Evolutionary conservation across 2,329 filamentous ascomycete species (phyloP).

Genomic region (Exutisphaerella laricina): DNA sequence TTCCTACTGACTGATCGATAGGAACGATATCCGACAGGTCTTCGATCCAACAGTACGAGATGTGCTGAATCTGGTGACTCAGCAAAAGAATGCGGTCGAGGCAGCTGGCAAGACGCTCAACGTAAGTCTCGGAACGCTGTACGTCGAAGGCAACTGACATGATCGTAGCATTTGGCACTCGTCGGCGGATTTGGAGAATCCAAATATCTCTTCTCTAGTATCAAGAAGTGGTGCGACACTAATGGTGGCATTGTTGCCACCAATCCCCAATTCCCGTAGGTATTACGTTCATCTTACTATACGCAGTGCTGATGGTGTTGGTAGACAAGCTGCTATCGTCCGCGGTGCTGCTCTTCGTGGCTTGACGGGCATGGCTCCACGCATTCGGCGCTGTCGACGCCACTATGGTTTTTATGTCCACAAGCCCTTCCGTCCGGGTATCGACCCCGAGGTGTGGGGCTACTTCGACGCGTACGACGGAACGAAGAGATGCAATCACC

Average conservation of each 20-base stretch:
- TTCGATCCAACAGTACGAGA: background rate
- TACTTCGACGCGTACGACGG: background rate
- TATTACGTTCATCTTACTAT: too few relatives aligned
- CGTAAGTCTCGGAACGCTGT: background rate
- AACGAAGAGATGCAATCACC: background rate
- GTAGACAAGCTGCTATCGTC: constrained; percentile 15
- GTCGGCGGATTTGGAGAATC: constrained; percentile 17
- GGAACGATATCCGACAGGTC: background rate
- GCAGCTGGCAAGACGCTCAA: background rate
- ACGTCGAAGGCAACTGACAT: background rate
- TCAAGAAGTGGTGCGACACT: constrained; percentile 8
- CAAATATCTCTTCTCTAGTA: constrained; percentile 5
- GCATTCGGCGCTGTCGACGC: constrained; percentile 10
- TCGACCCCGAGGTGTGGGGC: constrained; percentile 6
- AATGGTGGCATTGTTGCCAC: constrained; percentile 5
- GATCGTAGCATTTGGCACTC: constrained; percentile 7
- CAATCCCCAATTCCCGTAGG: constrained; percentile 12
- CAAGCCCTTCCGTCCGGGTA: constrained; percentile 6
- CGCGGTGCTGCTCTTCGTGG: constrained; percentile 14
- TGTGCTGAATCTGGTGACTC: background rate
- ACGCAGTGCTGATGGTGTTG: too few relatives aligned
- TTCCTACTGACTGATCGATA: background rate
- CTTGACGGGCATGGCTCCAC: constrained; percentile 10
- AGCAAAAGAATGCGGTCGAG: background rate
- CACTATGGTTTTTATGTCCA: constrained; percentile 9